Percentiles rank a stretch among this genome's conserved stretches.
phyloP scores from a whole-genome alignment of 2,329 filamentous ascomycete genomes.

The Trichoderma harzianum region DNA sequence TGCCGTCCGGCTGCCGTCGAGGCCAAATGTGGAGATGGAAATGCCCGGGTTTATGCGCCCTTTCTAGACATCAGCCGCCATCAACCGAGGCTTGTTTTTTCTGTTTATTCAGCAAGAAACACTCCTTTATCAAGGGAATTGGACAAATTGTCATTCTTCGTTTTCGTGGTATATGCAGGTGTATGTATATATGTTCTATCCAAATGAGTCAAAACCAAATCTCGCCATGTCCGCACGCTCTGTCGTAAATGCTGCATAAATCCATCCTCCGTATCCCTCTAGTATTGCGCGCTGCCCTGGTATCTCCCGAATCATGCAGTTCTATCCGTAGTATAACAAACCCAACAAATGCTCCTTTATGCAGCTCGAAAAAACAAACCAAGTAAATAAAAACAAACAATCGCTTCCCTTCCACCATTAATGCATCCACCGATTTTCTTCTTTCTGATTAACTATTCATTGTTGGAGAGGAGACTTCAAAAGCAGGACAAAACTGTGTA shows the following conservation, averaged over 20 bases:
- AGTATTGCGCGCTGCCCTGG: neutral
- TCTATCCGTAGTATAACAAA: neutral
- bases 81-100: neutral
- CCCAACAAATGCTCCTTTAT: neutral
- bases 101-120: neutral
- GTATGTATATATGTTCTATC: neutral
- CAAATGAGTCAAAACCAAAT: neutral
- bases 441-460: neutral
- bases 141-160: neutral
- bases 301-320: neutral
- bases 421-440: neutral
- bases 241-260: neutral
- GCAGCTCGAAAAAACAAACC: neutral
- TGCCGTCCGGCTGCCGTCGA: neutral
- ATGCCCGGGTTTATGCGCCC: neutral
- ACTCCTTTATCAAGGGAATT: neutral
- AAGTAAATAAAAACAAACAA: neutral
- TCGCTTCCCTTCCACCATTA: neutral
- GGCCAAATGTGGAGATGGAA: neutral
- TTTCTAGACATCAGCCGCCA: constrained; percentile 1
- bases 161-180: neutral
- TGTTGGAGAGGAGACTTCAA: neutral
- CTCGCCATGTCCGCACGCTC: neutral
- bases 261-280: neutral
- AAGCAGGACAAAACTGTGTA: neutral